phyloP scores from a whole-genome alignment of 1,284 basidiomycete species.

The Fomitopsis schrenkii region DNA sequence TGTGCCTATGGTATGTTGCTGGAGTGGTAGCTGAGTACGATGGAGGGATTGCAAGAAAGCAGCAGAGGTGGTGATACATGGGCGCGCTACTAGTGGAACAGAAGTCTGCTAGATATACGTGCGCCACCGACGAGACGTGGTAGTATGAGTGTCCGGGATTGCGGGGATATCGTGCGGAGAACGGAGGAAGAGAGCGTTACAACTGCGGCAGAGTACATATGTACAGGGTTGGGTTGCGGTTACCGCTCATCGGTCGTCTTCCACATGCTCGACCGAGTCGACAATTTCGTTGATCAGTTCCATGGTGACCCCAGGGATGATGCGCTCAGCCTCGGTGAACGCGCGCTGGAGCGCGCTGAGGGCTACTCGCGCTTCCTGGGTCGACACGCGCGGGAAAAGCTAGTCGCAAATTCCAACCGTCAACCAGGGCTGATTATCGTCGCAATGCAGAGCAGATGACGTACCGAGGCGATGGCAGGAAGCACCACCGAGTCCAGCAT shows the following conservation, averaged over 20 bases:
- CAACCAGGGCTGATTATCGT: not conserved
- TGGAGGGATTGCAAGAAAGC: constrained; percentile 11
- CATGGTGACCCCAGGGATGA: constrained; percentile 80
- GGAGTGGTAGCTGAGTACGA: constrained; percentile 12
- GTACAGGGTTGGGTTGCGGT: not conserved
- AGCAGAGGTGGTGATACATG: constrained; percentile 18
- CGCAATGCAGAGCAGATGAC: constrained; percentile 19
- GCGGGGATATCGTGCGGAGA: constrained; percentile 4
- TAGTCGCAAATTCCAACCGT: constrained; percentile 28
- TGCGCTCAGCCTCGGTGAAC: constrained; percentile 88
- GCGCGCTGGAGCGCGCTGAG: constrained; percentile 83
- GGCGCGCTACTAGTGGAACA: constrained; percentile 11
- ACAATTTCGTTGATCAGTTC: constrained; percentile 85
- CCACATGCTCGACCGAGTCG: constrained; percentile 87
- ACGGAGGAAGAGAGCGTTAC: not conserved
- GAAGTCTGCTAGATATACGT: constrained; percentile 19
- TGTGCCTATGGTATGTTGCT: constrained; percentile 24
- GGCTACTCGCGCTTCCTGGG: constrained; percentile 81
- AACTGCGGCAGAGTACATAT: not conserved
- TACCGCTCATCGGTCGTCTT: constrained; percentile 46
- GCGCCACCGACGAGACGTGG: not conserved
- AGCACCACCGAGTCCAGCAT: constrained; percentile 95
- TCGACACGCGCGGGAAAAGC: constrained; percentile 87
- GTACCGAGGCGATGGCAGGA: constrained; percentile 87
- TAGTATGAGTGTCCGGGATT: constrained; percentile 6